phyloP scores from a whole-genome alignment of 2,329 filamentous ascomycete genomes.

The Ascochyta rabiei region DNA sequence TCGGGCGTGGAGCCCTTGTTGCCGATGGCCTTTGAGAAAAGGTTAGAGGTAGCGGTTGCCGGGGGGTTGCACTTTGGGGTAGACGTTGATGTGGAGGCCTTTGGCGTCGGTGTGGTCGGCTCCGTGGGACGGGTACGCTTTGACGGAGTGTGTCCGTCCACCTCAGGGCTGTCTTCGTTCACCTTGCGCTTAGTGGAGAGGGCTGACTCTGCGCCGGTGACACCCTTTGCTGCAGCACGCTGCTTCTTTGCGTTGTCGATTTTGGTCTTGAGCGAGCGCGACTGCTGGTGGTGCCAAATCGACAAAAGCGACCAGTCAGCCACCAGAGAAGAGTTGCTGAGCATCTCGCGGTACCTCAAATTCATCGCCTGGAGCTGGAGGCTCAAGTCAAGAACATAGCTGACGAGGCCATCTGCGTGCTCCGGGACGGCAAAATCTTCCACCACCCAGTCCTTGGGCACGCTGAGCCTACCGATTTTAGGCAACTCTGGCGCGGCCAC shows the following conservation, averaged over 20 bases:
- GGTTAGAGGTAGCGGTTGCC: constrained; percentile 30
- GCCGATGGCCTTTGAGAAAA: constrained; percentile 33
- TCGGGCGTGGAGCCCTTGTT: constrained; percentile 26
- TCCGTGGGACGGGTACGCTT: constrained; percentile 35
- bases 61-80: constrained; percentile 24
- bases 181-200: constrained; percentile 44
- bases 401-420: constrained; percentile 17
- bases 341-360: constrained; percentile 32
- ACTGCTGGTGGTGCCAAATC: constrained; percentile 38
- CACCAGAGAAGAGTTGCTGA: constrained; percentile 26
- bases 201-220: constrained; percentile 41
- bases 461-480: constrained; percentile 33
- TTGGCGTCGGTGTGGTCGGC: constrained; percentile 29
- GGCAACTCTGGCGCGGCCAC: constrained; percentile 22
- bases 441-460: constrained; percentile 34
- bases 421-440: constrained; percentile 15
- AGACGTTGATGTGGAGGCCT: constrained; percentile 14
- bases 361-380: constrained; percentile 37
- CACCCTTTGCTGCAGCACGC: constrained; percentile 33
- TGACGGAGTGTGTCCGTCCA: constrained; percentile 25
- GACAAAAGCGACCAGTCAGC: constrained; percentile 43
- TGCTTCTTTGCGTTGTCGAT: constrained; percentile 39
- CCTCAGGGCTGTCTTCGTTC: constrained; percentile 21
- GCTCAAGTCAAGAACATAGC: constrained; percentile 26
- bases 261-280: constrained; percentile 36